Evolutionary conservation across 1,139 yeast genomes (phyloP), one percentile per base, ranked within the genome.

Genomic region (Lodderomyces elongisporus): DNA sequence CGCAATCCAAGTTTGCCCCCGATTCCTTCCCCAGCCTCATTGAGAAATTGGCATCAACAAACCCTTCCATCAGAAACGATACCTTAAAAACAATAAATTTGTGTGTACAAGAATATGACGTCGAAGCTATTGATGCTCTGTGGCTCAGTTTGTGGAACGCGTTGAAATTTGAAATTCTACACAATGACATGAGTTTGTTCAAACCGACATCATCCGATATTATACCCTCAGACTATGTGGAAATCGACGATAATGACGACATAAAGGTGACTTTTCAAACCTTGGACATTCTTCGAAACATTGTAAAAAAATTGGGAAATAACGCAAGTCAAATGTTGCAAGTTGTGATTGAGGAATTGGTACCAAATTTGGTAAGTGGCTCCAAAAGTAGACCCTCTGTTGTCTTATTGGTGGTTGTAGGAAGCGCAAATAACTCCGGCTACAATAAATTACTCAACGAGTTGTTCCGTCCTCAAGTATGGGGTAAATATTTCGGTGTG

Each of bases 121-220:
- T 59, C 0, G 66, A 64, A 9, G 60, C 73, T 0, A 45, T 78
- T n/a, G 62, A 63, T 21, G 66, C 67, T 12, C 70, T 74, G 49
- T 88, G 95, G 89, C 55, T 74, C 17, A 73, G 80, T 2, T 51
- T 91, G 5, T 91, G 96, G 96, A 83, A 85, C 44, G 87, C 95
- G 0, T 62, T 91, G 33, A 91, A 89, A 51, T 88, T 77, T 52
- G 96, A 91, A 51, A 70, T 91, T 17, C 63, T 89, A 39, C 95
- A 89, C 54, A 79, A 79, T 30, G 85, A 81, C 35, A 54, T 65
- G 12, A 58, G 66, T 16, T 45, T 56, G 4, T 63, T 67, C 41
- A 49, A 49, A 23, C 54, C 69, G 2, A 31, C 28, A 25, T 6
- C 14, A 13, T n/a, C 8, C 4, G 23, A 44, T 2, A 46, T 66